These are phyloP conservation scores for Vanilla planifolia DNA, from an alignment of 106 monocot genomes.

Conservation along the genomic window DNA sequence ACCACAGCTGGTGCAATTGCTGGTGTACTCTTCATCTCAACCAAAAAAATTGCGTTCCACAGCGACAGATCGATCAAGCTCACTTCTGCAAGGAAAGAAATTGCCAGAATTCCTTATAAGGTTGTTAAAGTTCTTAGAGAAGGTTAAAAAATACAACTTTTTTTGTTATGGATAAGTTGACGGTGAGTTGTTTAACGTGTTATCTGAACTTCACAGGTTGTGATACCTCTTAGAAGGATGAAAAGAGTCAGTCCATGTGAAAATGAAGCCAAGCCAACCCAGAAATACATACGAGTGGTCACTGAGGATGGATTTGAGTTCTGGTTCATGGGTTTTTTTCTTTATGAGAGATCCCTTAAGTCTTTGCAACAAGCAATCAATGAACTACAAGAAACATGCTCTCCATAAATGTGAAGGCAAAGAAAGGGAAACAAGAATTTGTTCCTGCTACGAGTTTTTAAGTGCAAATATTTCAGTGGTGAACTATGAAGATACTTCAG, in stretches of 20 bases:
- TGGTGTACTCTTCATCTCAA: conserved; percentile 39
- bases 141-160: neutral
- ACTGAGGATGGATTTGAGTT: conserved; percentile 69
- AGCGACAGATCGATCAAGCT: conserved; percentile 26
- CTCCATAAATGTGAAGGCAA: no score
- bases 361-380: conserved; percentile 28
- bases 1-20: conserved; percentile 42
- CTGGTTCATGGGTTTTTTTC: conserved; percentile 69
- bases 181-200: neutral
- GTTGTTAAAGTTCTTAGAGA: conserved; percentile 6
- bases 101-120: conserved; percentile 28
- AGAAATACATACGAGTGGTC: conserved; percentile 56
- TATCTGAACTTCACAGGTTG: conserved; percentile 17
- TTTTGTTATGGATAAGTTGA: no score
- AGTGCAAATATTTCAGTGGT: no score
- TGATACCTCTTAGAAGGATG: conserved; percentile 42
- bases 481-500: no score
- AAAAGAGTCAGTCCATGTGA: conserved; percentile 37
- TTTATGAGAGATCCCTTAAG: conserved; percentile 40
- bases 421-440: no score
- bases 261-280: conserved; percentile 38
- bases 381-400: no score
- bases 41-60: conserved; percentile 31
- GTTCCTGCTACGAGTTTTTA: no score
- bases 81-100: conserved; percentile 17